phyloP scores from a whole-genome alignment of 495 filamentous ascomycete species.

The Saxophila tyrrhenica region DNA sequence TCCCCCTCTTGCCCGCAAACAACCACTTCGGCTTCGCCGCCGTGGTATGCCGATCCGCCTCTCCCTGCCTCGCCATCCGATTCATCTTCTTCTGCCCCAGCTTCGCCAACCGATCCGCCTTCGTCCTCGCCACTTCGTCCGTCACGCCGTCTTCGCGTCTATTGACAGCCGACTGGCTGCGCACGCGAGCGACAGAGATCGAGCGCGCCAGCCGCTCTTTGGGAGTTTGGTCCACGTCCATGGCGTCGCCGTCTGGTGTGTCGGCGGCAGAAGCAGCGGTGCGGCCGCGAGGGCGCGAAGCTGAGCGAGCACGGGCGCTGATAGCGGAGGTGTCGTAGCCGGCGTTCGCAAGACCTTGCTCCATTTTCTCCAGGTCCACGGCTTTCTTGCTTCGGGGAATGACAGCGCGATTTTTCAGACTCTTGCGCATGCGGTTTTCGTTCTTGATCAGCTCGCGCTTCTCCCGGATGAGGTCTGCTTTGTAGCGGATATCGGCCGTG shows the following conservation, averaged over 20 bases:
- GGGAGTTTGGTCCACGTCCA: constrained; percentile 65
- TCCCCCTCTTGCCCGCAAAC: constrained; percentile 55
- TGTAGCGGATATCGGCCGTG: constrained; percentile 73
- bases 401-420: constrained; percentile 85
- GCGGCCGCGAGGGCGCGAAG: constrained; percentile 16
- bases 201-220: constrained; percentile 26
- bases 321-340: constrained; percentile 74
- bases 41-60: constrained; percentile 86
- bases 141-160: constrained; percentile 71
- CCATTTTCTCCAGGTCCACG: constrained; percentile 74
- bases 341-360: constrained; percentile 67
- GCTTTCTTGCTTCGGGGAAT: constrained; percentile 67
- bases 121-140: constrained; percentile 47
- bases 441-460: constrained; percentile 81
- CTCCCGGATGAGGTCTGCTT: constrained; percentile 90
- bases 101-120: constrained; percentile 77
- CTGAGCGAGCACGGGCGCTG: constrained; percentile 51
- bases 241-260: constrained; percentile 52
- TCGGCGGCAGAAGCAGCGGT: constrained; percentile 54
- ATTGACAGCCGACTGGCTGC: constrained; percentile 62
- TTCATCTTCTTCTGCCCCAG: constrained; percentile 97
- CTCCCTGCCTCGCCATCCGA: constrained; percentile 87
- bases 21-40: constrained; percentile 80
- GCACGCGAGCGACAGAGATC: constrained; percentile 47
- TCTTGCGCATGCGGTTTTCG: constrained; percentile 83